phyloP scores from a whole-genome alignment of 2,329 filamentous ascomycete species.

The Talaromyces amestolkiae region DNA sequence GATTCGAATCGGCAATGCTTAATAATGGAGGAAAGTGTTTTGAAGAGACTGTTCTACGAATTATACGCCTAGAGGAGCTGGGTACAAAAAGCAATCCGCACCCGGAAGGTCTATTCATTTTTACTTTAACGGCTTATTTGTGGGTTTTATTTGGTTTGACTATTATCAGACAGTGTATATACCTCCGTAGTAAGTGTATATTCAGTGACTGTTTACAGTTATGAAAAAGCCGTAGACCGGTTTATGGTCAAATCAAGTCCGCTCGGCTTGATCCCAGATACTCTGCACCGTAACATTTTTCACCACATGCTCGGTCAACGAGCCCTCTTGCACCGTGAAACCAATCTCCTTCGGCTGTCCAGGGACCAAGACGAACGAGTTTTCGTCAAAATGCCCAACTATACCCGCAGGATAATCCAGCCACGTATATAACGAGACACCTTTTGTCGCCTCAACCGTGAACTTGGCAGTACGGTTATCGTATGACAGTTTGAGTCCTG shows the following conservation, averaged over 20 bases:
- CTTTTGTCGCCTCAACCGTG: slow-evolving; percentile 48
- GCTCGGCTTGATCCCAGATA: slow-evolving; percentile 48
- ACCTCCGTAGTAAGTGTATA: neutral
- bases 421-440: slow-evolving; percentile 56
- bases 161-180: neutral
- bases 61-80: neutral
- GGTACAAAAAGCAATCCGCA: neutral
- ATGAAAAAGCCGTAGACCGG: neutral
- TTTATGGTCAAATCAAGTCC: neutral
- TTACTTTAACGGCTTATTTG: neutral
- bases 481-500: slow-evolving; percentile 44
- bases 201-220: neutral
- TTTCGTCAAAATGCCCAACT: slow-evolving; percentile 53
- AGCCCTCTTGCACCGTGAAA: slow-evolving; percentile 49
- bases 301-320: slow-evolving; percentile 45
- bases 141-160: too few species aligned
- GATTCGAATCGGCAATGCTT: neutral
- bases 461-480: slow-evolving; percentile 37
- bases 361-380: slow-evolving; percentile 51
- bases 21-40: neutral
- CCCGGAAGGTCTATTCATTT: neutral
- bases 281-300: slow-evolving; percentile 51
- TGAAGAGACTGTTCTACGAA: neutral
- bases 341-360: slow-evolving; percentile 47
- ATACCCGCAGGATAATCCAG: slow-evolving; percentile 51